Evolutionary conservation across 192 early-diverging fungal species (phyloP).

Genomic region (Backusella luteola): DNA sequence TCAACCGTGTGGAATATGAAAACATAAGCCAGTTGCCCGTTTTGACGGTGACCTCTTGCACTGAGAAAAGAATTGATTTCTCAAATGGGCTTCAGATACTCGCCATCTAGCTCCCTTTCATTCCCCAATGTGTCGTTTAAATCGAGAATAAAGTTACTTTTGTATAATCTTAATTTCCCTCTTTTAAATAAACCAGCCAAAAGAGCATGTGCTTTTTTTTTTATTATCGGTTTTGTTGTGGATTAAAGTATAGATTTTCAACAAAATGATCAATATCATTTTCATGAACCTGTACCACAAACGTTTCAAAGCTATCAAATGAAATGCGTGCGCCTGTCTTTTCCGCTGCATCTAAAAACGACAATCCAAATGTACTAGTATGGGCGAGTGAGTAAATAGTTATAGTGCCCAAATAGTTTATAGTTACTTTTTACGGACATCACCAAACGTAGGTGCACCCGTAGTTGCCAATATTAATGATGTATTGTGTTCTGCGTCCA

Average conservation of each 20-base stretch:
- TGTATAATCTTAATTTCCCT: too few relatives aligned
- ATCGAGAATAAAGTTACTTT: too few relatives aligned
- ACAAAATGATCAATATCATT: slow-evolving; percentile 73
- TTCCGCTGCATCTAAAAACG: slow-evolving; percentile 76
- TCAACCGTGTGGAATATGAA: too few relatives aligned
- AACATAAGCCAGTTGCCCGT: too few relatives aligned
- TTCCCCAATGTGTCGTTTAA: too few relatives aligned
- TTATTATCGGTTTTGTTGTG: slow-evolving; percentile 4
- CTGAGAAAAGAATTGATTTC: too few relatives aligned
- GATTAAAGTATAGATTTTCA: slow-evolving; percentile 39
- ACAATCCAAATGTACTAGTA: slow-evolving; percentile 71
- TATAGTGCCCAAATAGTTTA: too few relatives aligned
- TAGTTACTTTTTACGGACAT: slow-evolving; percentile 43
- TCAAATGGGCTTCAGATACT: too few relatives aligned
- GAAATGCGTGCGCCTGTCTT: slow-evolving; percentile 61
- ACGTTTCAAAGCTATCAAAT: slow-evolving; percentile 84
- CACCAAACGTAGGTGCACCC: slow-evolving; percentile 46
- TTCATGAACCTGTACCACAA: slow-evolving; percentile 70
- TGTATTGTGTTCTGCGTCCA: slow-evolving; percentile 56
- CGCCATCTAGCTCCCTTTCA: background rate
- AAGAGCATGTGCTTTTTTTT: background rate
- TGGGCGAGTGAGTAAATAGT: too few relatives aligned
- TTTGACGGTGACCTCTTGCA: too few relatives aligned
- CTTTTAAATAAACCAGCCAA: too few relatives aligned
- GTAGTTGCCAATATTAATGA: slow-evolving; percentile 73